Evolutionary conservation across 2,329 filamentous ascomycete species (phyloP).

Genomic region (Scorias spongiosa): DNA sequence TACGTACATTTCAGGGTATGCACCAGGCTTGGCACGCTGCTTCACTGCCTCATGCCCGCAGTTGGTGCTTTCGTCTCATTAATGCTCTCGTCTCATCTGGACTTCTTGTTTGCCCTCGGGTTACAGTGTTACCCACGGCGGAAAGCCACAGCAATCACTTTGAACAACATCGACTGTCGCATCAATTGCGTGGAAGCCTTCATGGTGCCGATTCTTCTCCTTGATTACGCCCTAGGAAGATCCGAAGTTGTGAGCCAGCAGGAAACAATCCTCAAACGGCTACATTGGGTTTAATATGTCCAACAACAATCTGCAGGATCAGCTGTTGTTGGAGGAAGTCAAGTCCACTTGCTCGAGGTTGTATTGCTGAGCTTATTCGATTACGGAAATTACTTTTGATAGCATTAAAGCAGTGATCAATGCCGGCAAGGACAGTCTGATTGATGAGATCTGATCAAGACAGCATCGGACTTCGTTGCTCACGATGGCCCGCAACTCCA

Average conservation of each 20-base stretch:
- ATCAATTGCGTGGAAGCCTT: constrained; percentile 49
- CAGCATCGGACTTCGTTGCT: constrained; percentile 42
- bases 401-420: constrained; percentile 43
- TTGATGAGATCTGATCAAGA: constrained; percentile 43
- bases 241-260: constrained; percentile 47
- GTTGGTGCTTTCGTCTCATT: no score
- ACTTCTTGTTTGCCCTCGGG: no score
- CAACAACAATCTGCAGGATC: constrained; percentile 38
- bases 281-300: constrained; percentile 43
- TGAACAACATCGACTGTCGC: constrained; percentile 41
- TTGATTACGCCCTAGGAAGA: no score
- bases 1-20: constrained; percentile 44
- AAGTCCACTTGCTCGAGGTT: constrained; percentile 46
- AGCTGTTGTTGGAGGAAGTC: constrained; percentile 45
- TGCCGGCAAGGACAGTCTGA: constrained; percentile 43
- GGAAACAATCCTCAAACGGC: constrained; percentile 46
- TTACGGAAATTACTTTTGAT: constrained; percentile 44
- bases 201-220: constrained; percentile 38
- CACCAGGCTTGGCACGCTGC: constrained; percentile 32
- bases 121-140: constrained; percentile 47
- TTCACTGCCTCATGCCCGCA: no score
- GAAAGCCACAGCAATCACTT: constrained; percentile 39
- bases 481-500: constrained; percentile 27
- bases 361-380: constrained; percentile 50
- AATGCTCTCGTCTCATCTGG: no score